Base-by-base conservation (phyloP, 2,329 filamentous ascomycete genomes). In the Sporothrix pseudoabietina region DNA sequence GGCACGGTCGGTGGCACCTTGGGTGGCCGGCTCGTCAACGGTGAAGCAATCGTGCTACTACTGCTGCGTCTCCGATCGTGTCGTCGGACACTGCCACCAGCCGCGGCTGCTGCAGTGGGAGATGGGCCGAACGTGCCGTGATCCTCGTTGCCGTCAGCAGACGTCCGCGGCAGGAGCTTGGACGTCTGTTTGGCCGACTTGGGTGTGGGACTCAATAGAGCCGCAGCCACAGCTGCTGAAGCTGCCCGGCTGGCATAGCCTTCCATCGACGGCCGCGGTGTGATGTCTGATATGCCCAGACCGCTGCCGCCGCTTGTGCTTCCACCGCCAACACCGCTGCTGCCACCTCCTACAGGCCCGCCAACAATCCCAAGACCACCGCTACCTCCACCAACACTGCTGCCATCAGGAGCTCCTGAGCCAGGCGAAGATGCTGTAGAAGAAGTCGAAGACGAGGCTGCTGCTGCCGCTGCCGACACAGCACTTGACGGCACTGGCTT, bases 211-310 rank as follows among this genome's bases (percentile, higher is more conserved):
- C 73, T 74, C 41, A 71, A 47, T 54, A 73, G 65, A 0, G 71
- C 71, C 1, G 66, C 71, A 5, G 69, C 68, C 2, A 54, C 75
- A 4, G 74, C 70, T 2, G 72, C 71, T 16, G 74, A 68, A 6
- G 52, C 74, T 69, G 76, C 77, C 32, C 80, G 80, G 77, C 79
- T 81, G n/a, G 81, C 80, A 75, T 83, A 84, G 3, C 83, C 83
- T 54, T 86, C 84, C 78, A 84, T 84, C 10, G 85, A 84, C 16
- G 84, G 82, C 6, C 82, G 84, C 47, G 85, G 84, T 2, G 82
- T 84, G 47, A 82, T 78, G 72, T 86, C 84, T 1, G 84, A 81
- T 44, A 86, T 83, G 8, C 85, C 85, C 26, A 88, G 79, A 1
- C 82, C 80, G 61, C 79, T 59, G 72, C 74, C 69, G 41, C 72